phyloP scores from a whole-genome alignment of 805 yeast species.

The Barnettozyma siamensis region DNA sequence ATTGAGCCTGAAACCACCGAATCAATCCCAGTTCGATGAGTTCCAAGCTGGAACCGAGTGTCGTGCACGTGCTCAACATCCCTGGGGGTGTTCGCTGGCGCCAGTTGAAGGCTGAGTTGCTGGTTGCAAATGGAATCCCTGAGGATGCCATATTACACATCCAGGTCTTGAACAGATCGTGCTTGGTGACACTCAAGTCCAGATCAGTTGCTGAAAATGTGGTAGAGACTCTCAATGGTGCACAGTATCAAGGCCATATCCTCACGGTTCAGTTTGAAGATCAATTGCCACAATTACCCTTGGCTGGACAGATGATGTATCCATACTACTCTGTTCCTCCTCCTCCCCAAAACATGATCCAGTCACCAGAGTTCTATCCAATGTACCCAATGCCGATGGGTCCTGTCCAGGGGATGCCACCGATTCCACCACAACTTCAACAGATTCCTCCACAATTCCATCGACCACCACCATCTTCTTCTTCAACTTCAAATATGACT shows the following conservation, averaged over 20 bases:
- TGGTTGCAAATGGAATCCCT: slow-evolving; percentile 14
- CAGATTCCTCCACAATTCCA: background rate
- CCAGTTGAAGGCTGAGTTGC: slow-evolving; percentile 15
- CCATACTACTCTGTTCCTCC: background rate
- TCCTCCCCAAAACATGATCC: background rate
- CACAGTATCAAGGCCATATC: slow-evolving; percentile 13
- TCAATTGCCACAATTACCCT: background rate
- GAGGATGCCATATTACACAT: slow-evolving; percentile 19
- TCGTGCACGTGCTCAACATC: slow-evolving; percentile 16
- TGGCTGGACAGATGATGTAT: background rate
- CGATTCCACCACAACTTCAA: slow-evolving; percentile 2
- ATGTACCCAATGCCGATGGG: background rate
- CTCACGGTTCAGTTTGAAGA: slow-evolving; percentile 10
- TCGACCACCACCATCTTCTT: background rate
- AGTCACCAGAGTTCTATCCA: background rate
- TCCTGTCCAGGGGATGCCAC: background rate
- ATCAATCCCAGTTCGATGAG: background rate
- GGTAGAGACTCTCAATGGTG: slow-evolving; percentile 15
- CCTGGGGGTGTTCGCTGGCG: slow-evolving; percentile 21
- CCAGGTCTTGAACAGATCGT: slow-evolving; percentile 12
- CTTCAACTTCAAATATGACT: background rate
- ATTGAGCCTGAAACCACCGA: no score
- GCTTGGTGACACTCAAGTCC: slow-evolving; percentile 13
- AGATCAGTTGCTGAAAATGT: slow-evolving; percentile 8
- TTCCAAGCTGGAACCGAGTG: background rate